Conservation (phyloP, 768 basidiomycete species). For the Suillus lakei region DNA sequence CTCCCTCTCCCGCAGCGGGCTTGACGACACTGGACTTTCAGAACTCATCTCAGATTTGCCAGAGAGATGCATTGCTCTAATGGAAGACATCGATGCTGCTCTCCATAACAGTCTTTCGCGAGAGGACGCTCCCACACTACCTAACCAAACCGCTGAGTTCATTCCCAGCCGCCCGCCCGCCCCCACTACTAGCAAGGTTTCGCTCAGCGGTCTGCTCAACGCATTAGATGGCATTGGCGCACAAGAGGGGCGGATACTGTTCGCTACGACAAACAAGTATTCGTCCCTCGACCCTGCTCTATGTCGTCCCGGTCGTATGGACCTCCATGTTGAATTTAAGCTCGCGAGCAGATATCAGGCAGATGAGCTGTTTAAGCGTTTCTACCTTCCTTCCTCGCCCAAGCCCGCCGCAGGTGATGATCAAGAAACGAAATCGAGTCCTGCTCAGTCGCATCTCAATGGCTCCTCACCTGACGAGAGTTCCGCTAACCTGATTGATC, state of each 20-base stretch:
- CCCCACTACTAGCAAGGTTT: constrained; percentile 45
- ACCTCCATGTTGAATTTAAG: constrained; percentile 77
- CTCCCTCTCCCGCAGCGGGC: constrained; percentile 61
- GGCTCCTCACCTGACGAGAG: background rate
- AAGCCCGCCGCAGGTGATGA: background rate
- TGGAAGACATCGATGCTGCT: constrained; percentile 87
- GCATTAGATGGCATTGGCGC: constrained; percentile 82
- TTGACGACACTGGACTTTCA: constrained; percentile 66
- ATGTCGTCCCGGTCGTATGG: constrained; percentile 80
- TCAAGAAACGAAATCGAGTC: background rate
- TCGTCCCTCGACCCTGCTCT: constrained; percentile 72
- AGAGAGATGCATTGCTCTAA: constrained; percentile 73
- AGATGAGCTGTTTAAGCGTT: constrained; percentile 64
- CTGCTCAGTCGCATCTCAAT: constrained; percentile 1
- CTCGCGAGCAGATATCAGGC: constrained; percentile 75
- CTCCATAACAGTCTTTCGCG: constrained; percentile 53
- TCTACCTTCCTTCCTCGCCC: constrained; percentile 55
- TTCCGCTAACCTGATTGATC: constrained; percentile 24
- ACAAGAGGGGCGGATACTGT: constrained; percentile 81
- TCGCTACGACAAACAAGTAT: constrained; percentile 82
- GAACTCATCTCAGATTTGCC: constrained; percentile 67
- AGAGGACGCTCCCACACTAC: constrained; percentile 17
- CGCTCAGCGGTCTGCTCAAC: constrained; percentile 76
- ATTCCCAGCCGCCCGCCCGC: constrained; percentile 17
- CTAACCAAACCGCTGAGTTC: background rate